A percentile compares a stretch with the other conserved stretches of the same genome.
phyloP scores from a whole-genome alignment of 169 alveolate genomes.

The Eimeria acervulina region DNA sequence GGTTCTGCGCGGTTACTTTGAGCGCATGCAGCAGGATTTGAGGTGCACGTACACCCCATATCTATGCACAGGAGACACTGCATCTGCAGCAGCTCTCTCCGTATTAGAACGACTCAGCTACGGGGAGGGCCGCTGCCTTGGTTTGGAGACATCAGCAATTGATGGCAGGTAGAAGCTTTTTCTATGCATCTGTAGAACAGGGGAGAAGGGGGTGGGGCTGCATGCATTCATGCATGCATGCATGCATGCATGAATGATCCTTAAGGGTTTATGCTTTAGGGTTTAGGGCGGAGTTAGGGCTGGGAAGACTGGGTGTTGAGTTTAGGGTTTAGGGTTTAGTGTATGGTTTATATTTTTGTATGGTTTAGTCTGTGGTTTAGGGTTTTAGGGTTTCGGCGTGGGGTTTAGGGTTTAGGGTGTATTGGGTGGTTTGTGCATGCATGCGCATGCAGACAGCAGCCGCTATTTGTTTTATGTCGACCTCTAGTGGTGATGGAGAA shows the following conservation, averaged over 20 bases:
- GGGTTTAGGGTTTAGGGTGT: conserved; percentile 46
- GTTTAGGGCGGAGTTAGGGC: no score
- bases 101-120: conserved; percentile 35
- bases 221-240: background rate
- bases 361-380: no score
- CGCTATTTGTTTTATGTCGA: conserved; percentile 27
- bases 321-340: no score
- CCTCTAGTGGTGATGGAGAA: conserved; percentile 26
- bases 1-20: background rate
- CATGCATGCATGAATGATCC: no score
- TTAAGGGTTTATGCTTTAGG: no score
- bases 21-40: background rate
- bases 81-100: conserved; percentile 50
- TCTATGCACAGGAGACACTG: conserved; percentile 31
- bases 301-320: no score
- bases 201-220: background rate
- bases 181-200: no score
- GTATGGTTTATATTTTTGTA: no score
- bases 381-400: background rate
- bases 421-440: background rate
- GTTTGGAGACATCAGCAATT: conserved; percentile 17
- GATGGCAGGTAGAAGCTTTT: conserved; percentile 30
- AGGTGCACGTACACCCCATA: conserved; percentile 39
- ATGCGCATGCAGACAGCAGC: background rate
- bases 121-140: conserved; percentile 67